Base-by-base conservation (phyloP, 495 filamentous ascomycete species). In the Neurospora cerealis region DNA sequence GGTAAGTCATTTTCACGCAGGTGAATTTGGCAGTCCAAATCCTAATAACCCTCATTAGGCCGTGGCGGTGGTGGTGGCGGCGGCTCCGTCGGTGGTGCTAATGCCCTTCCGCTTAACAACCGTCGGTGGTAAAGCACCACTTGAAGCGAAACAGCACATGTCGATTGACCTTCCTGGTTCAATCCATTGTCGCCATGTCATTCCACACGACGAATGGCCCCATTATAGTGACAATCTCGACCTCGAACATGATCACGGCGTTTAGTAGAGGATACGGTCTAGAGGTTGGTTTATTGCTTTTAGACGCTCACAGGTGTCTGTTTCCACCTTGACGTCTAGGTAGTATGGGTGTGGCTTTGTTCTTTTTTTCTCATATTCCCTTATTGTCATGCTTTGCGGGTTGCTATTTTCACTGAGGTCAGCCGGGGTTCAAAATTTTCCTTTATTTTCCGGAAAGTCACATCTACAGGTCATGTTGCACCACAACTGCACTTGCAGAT, bases 1-100 rank as follows among this genome's bases (percentile, higher is more conserved):
- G 80, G 79, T 80, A 73, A 75, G 79, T 86, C 91, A 75, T 73
- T 71, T 72, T 54, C 70, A 77, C 90, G 91, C 83, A 78, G 21
- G 80, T 78, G 48, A 15, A 41, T 48, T 44, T 39, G 74, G n/a
- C 41, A 66, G 54, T 66, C 15, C 54, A 34, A 66, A 66, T 66
- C 54, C 54, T 28, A 37, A 54, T 41, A 32, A 73, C 73, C 24
- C 39, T 40, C 69, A 66, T 46, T 72, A 66, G 54, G 54, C 54
- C 54, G 54, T 66, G 54, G 54, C 48, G 48, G 48, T 24, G 48
- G 48, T 66, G 54, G 54, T 66, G 54, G 54, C 32, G 54, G 54
- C 54, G 54, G 54, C 54, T 62, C 54, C 54, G 54, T 74, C 41
- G 82, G 80, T 70, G 83, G 83, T 70, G 81, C 84, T 69, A 87